phyloP scores from a whole-genome alignment of 495 filamentous ascomycete species.

The Penicillium turbatum region DNA sequence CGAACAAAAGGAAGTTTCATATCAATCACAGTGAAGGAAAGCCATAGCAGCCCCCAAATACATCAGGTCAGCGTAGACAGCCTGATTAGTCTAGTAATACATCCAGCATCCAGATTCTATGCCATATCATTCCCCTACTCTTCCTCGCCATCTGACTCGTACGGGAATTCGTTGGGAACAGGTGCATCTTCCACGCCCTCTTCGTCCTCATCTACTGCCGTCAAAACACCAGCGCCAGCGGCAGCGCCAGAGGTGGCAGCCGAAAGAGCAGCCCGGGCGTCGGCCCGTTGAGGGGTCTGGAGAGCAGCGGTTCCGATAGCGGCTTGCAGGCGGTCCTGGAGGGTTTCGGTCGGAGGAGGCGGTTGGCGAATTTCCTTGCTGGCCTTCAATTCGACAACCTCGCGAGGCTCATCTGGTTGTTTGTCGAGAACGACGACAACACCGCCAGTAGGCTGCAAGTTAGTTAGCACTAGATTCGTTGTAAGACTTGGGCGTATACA shows the following conservation, averaged over 20 bases:
- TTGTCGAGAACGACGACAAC: constrained; percentile 88
- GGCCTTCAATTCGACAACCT: constrained; percentile 78
- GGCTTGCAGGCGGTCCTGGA: constrained; percentile 43
- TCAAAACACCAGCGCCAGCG: constrained; percentile 69
- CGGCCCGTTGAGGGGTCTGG: constrained; percentile 41
- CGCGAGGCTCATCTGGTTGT: constrained; percentile 69
- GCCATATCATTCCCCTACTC: constrained; percentile 39
- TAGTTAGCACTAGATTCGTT: constrained; percentile 39
- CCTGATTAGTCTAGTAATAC: constrained; percentile 48
- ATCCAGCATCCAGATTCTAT: constrained; percentile 29
- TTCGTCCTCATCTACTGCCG: constrained; percentile 79
- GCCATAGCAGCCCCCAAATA: constrained; percentile 14
- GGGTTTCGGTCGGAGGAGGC: constrained; percentile 42
- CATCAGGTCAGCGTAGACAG: constrained; percentile 24
- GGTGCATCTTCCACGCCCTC: constrained; percentile 78
- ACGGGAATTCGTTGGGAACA: constrained; percentile 77
- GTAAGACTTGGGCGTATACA: constrained; percentile 24
- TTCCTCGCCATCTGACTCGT: constrained; percentile 70
- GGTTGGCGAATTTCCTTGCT: constrained; percentile 71
- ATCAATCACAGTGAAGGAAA: constrained; percentile 12
- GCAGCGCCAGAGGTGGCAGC: constrained; percentile 39
- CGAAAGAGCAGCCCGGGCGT: constrained; percentile 27
- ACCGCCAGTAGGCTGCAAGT: constrained; percentile 78
- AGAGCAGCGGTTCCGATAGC: constrained; percentile 33
- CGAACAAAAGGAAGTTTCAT: constrained; percentile 8